A percentile compares a stretch with the other conserved stretches of the same genome.
phyloP scores from a whole-genome alignment of 768 basidiomycete genomes.

The Tulasnella calospora region DNA sequence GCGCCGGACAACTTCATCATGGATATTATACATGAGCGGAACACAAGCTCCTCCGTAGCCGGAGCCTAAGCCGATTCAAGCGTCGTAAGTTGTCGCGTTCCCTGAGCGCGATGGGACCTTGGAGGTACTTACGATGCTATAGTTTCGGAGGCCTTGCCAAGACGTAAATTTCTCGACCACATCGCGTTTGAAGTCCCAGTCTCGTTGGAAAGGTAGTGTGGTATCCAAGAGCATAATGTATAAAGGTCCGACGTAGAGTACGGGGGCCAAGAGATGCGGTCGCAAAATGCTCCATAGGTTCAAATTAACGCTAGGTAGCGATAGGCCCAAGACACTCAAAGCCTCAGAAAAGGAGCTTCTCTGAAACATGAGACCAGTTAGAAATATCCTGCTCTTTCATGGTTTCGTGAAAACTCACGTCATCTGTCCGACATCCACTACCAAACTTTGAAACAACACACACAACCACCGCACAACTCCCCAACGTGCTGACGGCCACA shows the following conservation, averaged over 20 bases:
- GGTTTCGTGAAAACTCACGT: background rate
- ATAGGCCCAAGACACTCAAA: conserved; percentile 21
- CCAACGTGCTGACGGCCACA: conserved; percentile 56
- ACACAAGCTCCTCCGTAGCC: conserved; percentile 87
- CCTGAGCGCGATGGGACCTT: background rate
- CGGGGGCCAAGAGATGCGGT: conserved; percentile 62
- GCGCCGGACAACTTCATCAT: conserved; percentile 64
- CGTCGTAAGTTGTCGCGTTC: background rate
- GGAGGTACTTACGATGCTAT: conserved; percentile 42
- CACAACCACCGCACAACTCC: conserved; percentile 52
- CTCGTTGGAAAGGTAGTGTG: conserved; percentile 52
- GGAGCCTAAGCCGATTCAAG: conserved; percentile 56
- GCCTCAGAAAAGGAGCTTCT: conserved; percentile 2
- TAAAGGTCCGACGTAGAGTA: conserved; percentile 74
- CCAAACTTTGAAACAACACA: conserved; percentile 31
- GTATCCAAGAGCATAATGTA: conserved; percentile 49
- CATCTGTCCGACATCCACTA: background rate
- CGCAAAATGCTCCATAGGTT: conserved; percentile 24
- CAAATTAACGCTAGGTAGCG: background rate
- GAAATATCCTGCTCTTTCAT: too few species aligned
- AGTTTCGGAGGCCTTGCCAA: conserved; percentile 68
- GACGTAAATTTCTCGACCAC: conserved; percentile 44
- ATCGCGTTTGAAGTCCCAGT: conserved; percentile 45
- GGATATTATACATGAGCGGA: conserved; percentile 76
- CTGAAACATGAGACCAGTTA: background rate